Evolutionary conservation across 345 rosid genomes (phyloP).

Genomic region (Pugionium cornutum): DNA sequence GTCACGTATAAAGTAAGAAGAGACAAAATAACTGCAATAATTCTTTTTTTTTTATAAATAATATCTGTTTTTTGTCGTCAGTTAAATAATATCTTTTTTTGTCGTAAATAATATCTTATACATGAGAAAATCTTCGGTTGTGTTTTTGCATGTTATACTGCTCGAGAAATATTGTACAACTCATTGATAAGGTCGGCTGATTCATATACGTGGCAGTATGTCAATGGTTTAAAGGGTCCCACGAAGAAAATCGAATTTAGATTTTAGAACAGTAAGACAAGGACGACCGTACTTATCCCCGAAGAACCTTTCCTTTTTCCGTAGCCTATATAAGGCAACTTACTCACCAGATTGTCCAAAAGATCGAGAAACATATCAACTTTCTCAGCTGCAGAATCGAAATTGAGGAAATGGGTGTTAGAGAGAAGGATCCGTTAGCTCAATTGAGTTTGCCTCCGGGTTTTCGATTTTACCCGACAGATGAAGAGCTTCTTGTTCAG

Average conservation of each 20-base stretch:
- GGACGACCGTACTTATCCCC: constrained; percentile 76
- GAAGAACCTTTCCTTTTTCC: constrained; percentile 20
- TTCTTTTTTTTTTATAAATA: too few relatives aligned
- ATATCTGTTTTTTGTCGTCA: too few relatives aligned
- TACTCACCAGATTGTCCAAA: constrained; percentile 5
- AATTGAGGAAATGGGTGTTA: constrained; percentile 56
- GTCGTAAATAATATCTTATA: too few relatives aligned
- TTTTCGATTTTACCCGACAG: constrained; percentile 88
- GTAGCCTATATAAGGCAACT: constrained; percentile 35
- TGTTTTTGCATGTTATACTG: constrained; percentile 28
- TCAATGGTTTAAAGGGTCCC: constrained; percentile 27
- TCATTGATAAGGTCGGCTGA: constrained; percentile 35
- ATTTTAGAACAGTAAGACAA: constrained; percentile 44
- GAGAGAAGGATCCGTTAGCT: constrained; percentile 65
- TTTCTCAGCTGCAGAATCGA: background rate
- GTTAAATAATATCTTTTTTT: too few relatives aligned
- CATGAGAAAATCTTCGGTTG: background rate
- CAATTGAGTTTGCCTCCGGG: constrained; percentile 94
- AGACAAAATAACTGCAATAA: background rate
- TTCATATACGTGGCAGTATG: constrained; percentile 30
- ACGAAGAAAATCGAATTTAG: constrained; percentile 33
- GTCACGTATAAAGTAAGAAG: background rate
- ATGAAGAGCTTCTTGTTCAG: constrained; percentile 93
- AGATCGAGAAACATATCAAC: constrained; percentile 20
- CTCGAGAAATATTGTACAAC: constrained; percentile 18